A percentile compares a stretch with the other conserved stretches of the same genome.
Conservation (phyloP, 345 rosid genomes). For the Syzygium aqueum region DNA sequence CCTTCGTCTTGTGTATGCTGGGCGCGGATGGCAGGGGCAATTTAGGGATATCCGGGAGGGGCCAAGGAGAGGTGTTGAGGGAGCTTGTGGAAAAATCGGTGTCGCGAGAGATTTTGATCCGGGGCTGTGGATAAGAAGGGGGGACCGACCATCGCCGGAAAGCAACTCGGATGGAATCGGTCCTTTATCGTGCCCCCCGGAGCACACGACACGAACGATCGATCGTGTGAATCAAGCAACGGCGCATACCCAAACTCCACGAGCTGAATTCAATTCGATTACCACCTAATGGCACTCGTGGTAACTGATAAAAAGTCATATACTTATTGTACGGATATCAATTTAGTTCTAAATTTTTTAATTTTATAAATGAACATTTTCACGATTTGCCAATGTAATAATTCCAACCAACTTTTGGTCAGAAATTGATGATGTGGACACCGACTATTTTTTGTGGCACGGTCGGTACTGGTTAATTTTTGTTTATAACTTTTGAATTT, state of each 20-base stretch:
- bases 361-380: too few species aligned
- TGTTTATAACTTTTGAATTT: too few species aligned
- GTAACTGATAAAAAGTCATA: too few species aligned
- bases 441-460: too few species aligned
- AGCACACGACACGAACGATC: neutral
- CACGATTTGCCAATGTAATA: rapidly evolving
- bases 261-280: neutral
- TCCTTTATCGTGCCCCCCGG: neutral
- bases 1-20: neutral
- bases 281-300: neutral
- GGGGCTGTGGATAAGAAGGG: neutral
- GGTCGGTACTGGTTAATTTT: too few species aligned
- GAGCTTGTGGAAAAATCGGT: neutral
- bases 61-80: neutral
- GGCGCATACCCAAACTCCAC: rapidly evolving
- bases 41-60: neutral
- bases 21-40: neutral
- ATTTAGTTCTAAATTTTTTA: too few species aligned
- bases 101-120: neutral
- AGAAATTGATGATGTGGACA: too few species aligned
- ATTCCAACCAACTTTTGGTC: too few species aligned
- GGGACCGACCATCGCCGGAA: neutral
- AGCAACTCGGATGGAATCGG: neutral
- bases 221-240: neutral
- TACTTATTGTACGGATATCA: neutral